Conservation (phyloP, 306 rosid species). For the Erythrophleum fordii region DNA sequence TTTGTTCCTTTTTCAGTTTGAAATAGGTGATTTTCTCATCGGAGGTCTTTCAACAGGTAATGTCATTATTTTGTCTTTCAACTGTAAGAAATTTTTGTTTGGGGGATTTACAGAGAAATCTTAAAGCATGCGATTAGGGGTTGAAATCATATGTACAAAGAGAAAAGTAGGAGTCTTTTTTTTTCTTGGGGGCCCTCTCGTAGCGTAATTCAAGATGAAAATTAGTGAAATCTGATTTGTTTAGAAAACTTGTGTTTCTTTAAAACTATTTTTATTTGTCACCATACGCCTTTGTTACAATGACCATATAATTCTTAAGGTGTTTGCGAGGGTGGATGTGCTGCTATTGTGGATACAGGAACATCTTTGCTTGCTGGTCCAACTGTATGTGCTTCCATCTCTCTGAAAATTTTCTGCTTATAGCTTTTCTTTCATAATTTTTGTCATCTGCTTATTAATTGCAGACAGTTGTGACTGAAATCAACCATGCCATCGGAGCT, state of each 20-base stretch:
- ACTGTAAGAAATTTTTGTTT: constrained; percentile 10
- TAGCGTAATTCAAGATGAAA: background rate
- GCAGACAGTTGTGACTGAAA: constrained; percentile 73
- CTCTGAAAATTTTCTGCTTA: background rate
- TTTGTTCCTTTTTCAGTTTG: constrained; percentile 59
- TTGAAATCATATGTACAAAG: constrained; percentile 24
- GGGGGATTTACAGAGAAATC: constrained; percentile 6
- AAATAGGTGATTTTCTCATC: constrained; percentile 74
- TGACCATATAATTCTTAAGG: constrained; percentile 50
- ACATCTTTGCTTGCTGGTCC: constrained; percentile 92
- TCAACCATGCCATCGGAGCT: constrained; percentile 93
- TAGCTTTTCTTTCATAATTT: constrained; percentile 7
- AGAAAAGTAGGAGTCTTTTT: background rate
- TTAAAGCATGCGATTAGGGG: background rate
- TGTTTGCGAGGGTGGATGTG: constrained; percentile 76
- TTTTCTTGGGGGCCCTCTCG: background rate
- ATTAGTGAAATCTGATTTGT: background rate
- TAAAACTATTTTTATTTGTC: background rate
- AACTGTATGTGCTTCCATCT: constrained; percentile 60
- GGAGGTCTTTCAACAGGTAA: constrained; percentile 86
- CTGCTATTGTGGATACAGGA: constrained; percentile 89
- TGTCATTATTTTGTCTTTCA: constrained; percentile 4
- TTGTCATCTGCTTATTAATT: constrained; percentile 17
- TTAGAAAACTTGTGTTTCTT: background rate
- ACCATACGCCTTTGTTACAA: constrained; percentile 17